Evolutionary conservation across 2,329 filamentous ascomycete genomes (phyloP).

Genomic region (Colletotrichum tofieldiae): DNA sequence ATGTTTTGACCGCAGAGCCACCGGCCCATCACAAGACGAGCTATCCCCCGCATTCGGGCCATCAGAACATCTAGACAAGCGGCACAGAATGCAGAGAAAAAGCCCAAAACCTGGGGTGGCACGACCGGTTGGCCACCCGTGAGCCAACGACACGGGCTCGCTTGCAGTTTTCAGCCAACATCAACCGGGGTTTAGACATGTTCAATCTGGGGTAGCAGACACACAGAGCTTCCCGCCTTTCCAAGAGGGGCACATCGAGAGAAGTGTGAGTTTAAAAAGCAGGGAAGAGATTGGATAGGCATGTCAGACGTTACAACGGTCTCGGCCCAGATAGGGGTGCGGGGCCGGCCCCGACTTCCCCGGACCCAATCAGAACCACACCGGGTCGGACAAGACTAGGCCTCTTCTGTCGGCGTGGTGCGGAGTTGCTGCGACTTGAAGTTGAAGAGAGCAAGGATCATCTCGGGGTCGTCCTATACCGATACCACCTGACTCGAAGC

Average conservation of each 20-base stretch:
- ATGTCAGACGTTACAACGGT: conserved; percentile 27
- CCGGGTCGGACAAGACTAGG: conserved; percentile 19
- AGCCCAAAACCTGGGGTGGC: conserved; percentile 22
- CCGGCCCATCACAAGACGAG: conserved; percentile 17
- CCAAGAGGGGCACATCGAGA: neutral
- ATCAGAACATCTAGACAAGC: conserved; percentile 13
- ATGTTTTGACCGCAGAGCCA: conserved; percentile 13
- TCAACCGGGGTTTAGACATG: conserved; percentile 16
- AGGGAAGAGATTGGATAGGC: conserved; percentile 4
- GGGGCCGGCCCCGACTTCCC: conserved; percentile 40
- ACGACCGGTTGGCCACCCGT: neutral
- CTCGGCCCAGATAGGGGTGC: conserved; percentile 2
- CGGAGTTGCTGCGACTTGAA: conserved; percentile 22
- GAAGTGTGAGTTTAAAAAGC: conserved; percentile 5
- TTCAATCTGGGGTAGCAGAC: conserved; percentile 33
- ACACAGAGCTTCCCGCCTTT: conserved; percentile 13
- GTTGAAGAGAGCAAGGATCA: conserved; percentile 19
- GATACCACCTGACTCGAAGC: conserved; percentile 39
- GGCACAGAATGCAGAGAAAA: neutral
- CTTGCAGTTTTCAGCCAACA: conserved; percentile 21
- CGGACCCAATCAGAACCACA: conserved; percentile 22
- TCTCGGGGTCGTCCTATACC: conserved; percentile 33
- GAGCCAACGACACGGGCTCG: conserved; percentile 25
- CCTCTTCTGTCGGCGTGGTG: conserved; percentile 11
- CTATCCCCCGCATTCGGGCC: conserved; percentile 35